Conservation (phyloP, 2,329 filamentous ascomycete species). For the Ophioceras dolichostomum region DNA sequence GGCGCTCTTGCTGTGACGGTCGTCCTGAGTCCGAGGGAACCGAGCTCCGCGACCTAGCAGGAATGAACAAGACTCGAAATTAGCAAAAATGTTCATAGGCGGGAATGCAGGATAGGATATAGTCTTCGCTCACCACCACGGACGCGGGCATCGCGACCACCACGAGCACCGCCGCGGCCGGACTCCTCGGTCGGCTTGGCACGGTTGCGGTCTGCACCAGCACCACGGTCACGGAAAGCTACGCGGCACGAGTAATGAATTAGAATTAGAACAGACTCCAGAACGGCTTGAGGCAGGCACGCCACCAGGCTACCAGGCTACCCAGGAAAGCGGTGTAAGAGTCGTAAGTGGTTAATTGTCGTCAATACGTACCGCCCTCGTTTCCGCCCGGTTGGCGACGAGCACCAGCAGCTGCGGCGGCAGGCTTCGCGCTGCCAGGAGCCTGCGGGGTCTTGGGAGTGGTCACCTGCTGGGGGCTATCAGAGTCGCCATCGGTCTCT, state of each 20-base stretch:
- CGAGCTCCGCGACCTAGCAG: slow-evolving; percentile 38
- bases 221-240: slow-evolving; percentile 87
- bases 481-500: slow-evolving; percentile 51
- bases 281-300: no score
- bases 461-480: slow-evolving; percentile 65
- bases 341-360: background rate
- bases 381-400: slow-evolving; percentile 39
- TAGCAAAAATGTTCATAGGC: no score
- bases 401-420: background rate
- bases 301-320: no score
- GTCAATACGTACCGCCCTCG: slow-evolving; percentile 67
- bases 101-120: background rate
- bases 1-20: slow-evolving; percentile 38
- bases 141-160: slow-evolving; percentile 50
- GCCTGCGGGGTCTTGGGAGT: slow-evolving; percentile 75
- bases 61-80: background rate
- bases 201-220: slow-evolving; percentile 73
- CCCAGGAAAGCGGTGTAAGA: background rate
- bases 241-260: slow-evolving; percentile 6
- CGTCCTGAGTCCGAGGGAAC: slow-evolving; percentile 39
- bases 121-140: slow-evolving; percentile 37
- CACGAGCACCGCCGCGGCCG: slow-evolving; percentile 41
- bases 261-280: slow-evolving; percentile 5
- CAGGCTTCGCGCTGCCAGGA: slow-evolving; percentile 62
- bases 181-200: slow-evolving; percentile 63